Percentiles rank a stretch among this genome's conserved stretches.
phyloP scores from a whole-genome alignment of 805 yeast species.

The Yarrowia sp. region DNA sequence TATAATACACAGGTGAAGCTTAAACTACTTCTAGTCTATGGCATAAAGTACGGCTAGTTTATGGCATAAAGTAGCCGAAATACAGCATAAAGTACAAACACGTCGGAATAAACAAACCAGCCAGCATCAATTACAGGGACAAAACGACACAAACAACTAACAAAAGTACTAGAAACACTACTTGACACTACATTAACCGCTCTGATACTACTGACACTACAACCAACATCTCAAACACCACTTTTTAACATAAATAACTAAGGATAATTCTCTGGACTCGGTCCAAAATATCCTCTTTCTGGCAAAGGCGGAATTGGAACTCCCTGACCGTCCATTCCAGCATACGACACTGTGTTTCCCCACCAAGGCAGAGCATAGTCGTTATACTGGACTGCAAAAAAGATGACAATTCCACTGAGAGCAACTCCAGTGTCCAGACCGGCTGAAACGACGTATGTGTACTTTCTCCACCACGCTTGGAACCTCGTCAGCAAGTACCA shows the following conservation, averaged over 20 bases:
- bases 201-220: not conserved
- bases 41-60: too few relatives aligned
- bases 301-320: not conserved
- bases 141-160: too few relatives aligned
- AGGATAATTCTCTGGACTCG: not conserved
- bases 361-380: conserved; percentile 45
- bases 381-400: conserved; percentile 44
- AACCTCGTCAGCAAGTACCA: conserved; percentile 46
- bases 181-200: too few relatives aligned
- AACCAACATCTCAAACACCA: too few relatives aligned
- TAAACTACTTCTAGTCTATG: too few relatives aligned
- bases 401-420: conserved; percentile 47
- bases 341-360: conserved; percentile 43
- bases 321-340: not conserved
- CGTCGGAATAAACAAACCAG: too few relatives aligned
- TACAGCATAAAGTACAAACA: too few relatives aligned
- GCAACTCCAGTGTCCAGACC: conserved; percentile 53
- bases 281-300: not conserved
- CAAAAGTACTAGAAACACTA: too few relatives aligned
- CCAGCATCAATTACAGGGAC: too few relatives aligned
- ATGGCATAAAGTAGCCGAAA: too few relatives aligned
- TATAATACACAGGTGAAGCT: too few relatives aligned
- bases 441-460: conserved; percentile 50
- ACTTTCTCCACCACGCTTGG: conserved; percentile 44
- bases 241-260: too few relatives aligned